Evolutionary conservation across 2,329 filamentous ascomycete species (phyloP).

Genomic region (Cadophora luteo-olivacea): DNA sequence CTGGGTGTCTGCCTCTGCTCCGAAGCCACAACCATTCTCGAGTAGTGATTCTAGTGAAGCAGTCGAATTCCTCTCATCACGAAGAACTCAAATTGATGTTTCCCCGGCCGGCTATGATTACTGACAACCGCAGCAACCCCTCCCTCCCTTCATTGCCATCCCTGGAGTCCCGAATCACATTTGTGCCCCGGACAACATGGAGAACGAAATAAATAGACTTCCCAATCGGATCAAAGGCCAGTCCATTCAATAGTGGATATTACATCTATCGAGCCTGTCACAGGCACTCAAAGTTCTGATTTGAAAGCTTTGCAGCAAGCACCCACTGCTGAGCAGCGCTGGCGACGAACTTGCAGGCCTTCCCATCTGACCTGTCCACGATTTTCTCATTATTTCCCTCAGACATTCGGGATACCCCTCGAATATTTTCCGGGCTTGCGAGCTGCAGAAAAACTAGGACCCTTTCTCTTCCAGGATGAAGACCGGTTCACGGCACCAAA

Average conservation of each 20-base stretch:
- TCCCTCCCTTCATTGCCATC: not conserved
- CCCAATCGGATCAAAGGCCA: slow-evolving; percentile 7
- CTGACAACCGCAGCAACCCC: slow-evolving; percentile 10
- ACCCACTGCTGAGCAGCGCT: not conserved
- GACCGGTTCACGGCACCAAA: slow-evolving; percentile 8
- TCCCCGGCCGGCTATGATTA: slow-evolving; percentile 8
- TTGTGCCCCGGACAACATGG: slow-evolving; percentile 4
- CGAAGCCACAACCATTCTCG: not conserved
- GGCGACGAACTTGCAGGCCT: not conserved
- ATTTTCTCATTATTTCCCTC: too few relatives aligned
- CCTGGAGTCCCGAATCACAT: slow-evolving; percentile 5
- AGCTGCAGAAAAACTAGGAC: not conserved
- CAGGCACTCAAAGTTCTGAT: not conserved
- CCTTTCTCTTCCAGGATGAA: not conserved
- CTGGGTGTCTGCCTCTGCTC: not conserved
- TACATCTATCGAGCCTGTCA: not conserved
- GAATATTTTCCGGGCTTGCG: slow-evolving; percentile 7
- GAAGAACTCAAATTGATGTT: slow-evolving; percentile 4
- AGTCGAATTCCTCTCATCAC: not conserved
- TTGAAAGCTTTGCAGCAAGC: slow-evolving; percentile 1
- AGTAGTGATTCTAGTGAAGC: not conserved
- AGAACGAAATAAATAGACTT: slow-evolving; percentile 15
- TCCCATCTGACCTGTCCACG: not conserved
- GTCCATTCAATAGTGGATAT: not conserved
- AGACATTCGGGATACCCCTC: not conserved